Conservation (phyloP, 495 filamentous ascomycete genomes). For the Lepraria neglecta region DNA sequence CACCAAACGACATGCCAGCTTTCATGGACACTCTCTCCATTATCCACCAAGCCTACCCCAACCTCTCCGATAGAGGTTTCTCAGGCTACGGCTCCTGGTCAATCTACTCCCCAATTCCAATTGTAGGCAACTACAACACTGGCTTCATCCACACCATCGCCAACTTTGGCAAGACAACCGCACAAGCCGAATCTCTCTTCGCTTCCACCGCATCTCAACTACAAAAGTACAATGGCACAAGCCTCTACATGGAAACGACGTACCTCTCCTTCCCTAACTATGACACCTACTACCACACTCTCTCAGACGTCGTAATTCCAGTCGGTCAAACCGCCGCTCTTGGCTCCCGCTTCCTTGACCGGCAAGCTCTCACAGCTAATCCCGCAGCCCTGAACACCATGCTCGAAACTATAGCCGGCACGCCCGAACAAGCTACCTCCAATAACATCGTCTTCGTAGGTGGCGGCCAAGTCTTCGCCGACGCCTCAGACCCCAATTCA, state of each 20-base stretch:
- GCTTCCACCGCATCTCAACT: constrained; percentile 27
- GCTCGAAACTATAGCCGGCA: constrained; percentile 32
- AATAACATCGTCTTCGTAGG: constrained; percentile 35
- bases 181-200: constrained; percentile 28
- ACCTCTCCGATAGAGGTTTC: constrained; percentile 27
- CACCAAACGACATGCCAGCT: constrained; percentile 17
- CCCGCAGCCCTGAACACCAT: constrained; percentile 26
- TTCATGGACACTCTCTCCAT: constrained; percentile 30
- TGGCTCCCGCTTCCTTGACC: constrained; percentile 38
- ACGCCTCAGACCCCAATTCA: constrained; percentile 29
- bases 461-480: constrained; percentile 35
- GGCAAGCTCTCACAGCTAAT: constrained; percentile 30
- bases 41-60: constrained; percentile 26
- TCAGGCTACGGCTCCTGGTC: constrained; percentile 37
- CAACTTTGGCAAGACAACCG: constrained; percentile 28
- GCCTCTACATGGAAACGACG: constrained; percentile 29
- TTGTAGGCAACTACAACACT: constrained; percentile 30
- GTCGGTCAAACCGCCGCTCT: constrained; percentile 28
- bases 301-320: constrained; percentile 31
- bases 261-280: constrained; percentile 36
- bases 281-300: constrained; percentile 32
- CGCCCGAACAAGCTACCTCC: constrained; percentile 28
- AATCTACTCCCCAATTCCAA: constrained; percentile 24
- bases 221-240: constrained; percentile 28
- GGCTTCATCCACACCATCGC: constrained; percentile 36